Evolutionary conservation across 1,139 yeast species (phyloP), one percentile per base, ranked within the genome.

Genomic region (Casaregolazyma suthepensis): DNA sequence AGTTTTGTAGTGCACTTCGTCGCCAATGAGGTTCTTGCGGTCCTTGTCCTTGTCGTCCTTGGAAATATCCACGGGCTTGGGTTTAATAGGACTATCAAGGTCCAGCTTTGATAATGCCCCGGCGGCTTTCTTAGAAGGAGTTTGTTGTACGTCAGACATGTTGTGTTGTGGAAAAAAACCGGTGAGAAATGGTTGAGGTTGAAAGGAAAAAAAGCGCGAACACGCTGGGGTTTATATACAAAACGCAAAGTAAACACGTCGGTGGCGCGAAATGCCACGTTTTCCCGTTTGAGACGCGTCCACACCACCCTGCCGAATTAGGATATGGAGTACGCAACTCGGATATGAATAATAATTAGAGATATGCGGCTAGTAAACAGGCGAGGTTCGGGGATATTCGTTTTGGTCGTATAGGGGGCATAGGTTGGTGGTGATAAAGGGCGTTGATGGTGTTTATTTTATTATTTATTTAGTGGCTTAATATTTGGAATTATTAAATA

Each of bases 111-210:
- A 58, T 48, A 71, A 61, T 45, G 67, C 73, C 35, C 65, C 61
- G 26, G 75, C 74, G 49, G 73, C 65, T 62, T 69, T 63, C 63
- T 70, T 71, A 43, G 73, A 69, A 46, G 75, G 75, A 46, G 75
- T 71, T 54, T 66, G 66, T 40, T 67, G 66, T 43, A 67, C 61
- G 51, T 59, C 57, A 45, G 59, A 31, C 61, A 57, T 57, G 19
- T 29, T 46, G 31, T 20, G 43, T 31, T 35, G 43, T 15, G 15
- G 3, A 13, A 35, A 35, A 35, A 35, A 13, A n/a, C 6, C 10
- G 2, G 23, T 15, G 20, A 10, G 13, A 13, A 2, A 17, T 18
- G 49, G 40, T 43, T n/a, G 45, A 15, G 22, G 47, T 46, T 17
- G 23, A 44, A 38, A 48, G 35, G 19, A 17, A 29, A 46, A 50